Percentiles rank a stretch among this genome's conserved stretches.
phyloP scores from a whole-genome alignment of 495 filamentous ascomycete genomes.

The Neurospora hispaniola region DNA sequence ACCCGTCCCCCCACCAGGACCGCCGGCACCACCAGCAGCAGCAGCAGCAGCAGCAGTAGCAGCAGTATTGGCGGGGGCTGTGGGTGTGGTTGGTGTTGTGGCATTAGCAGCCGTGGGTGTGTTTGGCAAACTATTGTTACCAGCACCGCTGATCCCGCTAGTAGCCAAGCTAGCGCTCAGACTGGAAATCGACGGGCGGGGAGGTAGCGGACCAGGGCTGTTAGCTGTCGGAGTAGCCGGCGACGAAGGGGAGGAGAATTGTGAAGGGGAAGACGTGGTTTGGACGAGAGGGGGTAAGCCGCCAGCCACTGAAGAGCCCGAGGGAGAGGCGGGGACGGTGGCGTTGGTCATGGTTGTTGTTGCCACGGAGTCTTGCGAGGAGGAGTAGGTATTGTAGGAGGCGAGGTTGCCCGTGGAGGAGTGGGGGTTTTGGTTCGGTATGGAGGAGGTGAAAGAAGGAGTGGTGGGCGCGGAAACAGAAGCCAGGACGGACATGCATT shows the following conservation, averaged over 20 bases:
- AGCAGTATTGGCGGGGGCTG: background rate
- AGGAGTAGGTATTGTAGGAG: background rate
- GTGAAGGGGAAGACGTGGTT: background rate
- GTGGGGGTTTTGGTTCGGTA: background rate
- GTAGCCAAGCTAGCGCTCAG: background rate
- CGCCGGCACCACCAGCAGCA: conserved; percentile 2
- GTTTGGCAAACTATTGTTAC: background rate
- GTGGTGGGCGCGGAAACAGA: conserved; percentile 35
- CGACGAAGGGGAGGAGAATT: background rate
- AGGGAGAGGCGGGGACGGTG: background rate
- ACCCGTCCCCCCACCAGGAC: background rate
- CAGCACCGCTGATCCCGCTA: background rate
- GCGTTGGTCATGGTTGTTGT: background rate
- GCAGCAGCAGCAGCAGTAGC: no score
- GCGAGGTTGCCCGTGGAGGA: background rate
- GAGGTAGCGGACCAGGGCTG: background rate
- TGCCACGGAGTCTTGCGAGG: background rate
- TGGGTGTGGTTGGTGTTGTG: background rate
- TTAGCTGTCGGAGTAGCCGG: background rate
- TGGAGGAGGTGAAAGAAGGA: background rate
- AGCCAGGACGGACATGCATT: conserved; percentile 85
- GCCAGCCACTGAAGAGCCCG: background rate
- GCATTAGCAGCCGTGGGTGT: background rate
- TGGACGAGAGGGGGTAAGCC: background rate
- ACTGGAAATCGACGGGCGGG: background rate